phyloP scores from a whole-genome alignment of 2,329 filamentous ascomycete species.

The Phaeophleospora eucalypticola region DNA sequence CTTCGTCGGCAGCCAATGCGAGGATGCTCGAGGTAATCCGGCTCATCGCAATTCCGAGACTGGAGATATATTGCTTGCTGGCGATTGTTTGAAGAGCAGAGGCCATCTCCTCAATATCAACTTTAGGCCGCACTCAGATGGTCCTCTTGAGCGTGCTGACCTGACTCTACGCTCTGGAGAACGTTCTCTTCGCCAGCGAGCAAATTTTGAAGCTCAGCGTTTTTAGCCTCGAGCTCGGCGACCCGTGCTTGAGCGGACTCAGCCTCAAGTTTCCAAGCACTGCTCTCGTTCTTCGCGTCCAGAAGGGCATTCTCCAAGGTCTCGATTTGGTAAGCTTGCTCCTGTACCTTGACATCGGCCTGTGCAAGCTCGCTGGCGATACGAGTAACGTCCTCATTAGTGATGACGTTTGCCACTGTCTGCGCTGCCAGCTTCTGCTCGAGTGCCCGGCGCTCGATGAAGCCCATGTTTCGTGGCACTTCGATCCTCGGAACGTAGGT shows the following conservation, averaged over 20 bases:
- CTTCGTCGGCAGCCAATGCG: too few relatives aligned
- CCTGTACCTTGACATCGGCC: slow-evolving; percentile 13
- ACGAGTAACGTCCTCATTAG: slow-evolving; percentile 12
- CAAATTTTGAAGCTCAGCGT: not conserved
- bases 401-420: slow-evolving; percentile 8
- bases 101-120: too few relatives aligned
- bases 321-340: slow-evolving; percentile 14
- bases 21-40: too few relatives aligned
- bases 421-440: slow-evolving; percentile 13
- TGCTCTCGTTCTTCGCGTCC: not conserved
- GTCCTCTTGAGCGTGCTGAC: not conserved
- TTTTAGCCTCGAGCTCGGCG: not conserved
- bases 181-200: not conserved
- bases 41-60: too few relatives aligned
- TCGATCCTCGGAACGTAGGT: not conserved
- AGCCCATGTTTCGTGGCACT: slow-evolving; percentile 17
- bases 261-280: not conserved
- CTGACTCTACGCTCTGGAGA: not conserved
- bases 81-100: too few relatives aligned
- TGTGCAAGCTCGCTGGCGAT: slow-evolving; percentile 15
- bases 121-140: not conserved
- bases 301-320: not conserved
- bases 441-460: slow-evolving; percentile 17
- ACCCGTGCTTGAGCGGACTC: not conserved
- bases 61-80: too few relatives aligned